Conservation (phyloP, 1,284 basidiomycete species). For the Mycosarcoma maydis region DNA sequence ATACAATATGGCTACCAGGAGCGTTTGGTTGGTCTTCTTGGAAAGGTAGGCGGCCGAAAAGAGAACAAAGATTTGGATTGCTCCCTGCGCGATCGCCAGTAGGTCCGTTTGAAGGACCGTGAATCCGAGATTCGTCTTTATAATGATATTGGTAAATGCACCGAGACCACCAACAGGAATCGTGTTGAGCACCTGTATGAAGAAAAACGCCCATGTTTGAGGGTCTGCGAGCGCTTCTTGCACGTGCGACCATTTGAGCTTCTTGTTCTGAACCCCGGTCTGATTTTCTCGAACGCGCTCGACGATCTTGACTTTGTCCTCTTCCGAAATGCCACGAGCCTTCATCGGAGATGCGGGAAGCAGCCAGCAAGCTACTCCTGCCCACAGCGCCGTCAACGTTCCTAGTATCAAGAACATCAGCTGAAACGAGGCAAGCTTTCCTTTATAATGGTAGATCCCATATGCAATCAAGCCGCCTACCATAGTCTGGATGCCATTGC, state of each 20-base stretch:
- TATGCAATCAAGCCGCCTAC: conserved; percentile 46
- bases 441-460: conserved; percentile 69
- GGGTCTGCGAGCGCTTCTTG: conserved; percentile 71
- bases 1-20: conserved; percentile 38
- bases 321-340: conserved; percentile 68
- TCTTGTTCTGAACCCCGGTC: conserved; percentile 72
- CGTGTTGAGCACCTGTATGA: conserved; percentile 72
- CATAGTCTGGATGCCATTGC: conserved; percentile 49
- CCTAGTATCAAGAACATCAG: conserved; percentile 69
- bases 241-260: conserved; percentile 71
- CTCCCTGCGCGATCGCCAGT: conserved; percentile 57
- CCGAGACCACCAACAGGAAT: conserved; percentile 70
- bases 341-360: conserved; percentile 47
- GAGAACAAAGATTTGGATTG: conserved; percentile 44
- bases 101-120: conserved; percentile 55
- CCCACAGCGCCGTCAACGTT: conserved; percentile 42
- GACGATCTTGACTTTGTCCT: conserved; percentile 71
- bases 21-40: conserved; percentile 60
- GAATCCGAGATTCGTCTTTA: conserved; percentile 62
- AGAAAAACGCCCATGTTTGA: conserved; percentile 60
- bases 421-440: conserved; percentile 72
- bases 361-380: conserved; percentile 57
- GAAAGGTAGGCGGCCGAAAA: conserved; percentile 35
- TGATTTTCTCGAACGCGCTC: conserved; percentile 72
- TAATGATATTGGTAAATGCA: conserved; percentile 70